These are phyloP conservation scores for Botrytis tulipae DNA, from an alignment of 2,329 filamentous ascomycete genomes.

Conservation along the genomic window DNA sequence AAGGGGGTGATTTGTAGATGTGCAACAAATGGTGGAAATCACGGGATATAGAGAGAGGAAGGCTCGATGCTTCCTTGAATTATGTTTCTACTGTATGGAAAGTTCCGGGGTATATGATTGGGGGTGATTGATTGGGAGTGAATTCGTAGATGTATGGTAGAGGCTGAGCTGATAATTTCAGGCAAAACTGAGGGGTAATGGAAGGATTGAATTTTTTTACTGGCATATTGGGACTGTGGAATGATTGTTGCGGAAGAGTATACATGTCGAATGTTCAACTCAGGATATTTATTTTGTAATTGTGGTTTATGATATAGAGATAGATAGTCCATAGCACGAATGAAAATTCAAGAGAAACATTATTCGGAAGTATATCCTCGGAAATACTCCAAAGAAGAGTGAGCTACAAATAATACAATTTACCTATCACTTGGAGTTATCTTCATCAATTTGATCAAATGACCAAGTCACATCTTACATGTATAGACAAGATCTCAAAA, in stretches of 20 bases:
- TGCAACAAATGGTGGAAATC: neutral
- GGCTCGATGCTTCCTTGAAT: neutral
- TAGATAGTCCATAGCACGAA: neutral
- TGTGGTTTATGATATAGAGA: neutral
- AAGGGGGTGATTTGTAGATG: neutral
- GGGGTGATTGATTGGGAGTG: neutral
- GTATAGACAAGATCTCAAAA: neutral
- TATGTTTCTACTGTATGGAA: neutral
- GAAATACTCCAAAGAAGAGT: neutral
- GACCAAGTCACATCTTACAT: no score
- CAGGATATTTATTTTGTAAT: neutral
- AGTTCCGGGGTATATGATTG: neutral
- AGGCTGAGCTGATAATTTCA: neutral
- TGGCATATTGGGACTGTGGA: neutral
- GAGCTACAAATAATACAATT: neutral
- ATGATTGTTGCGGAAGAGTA: neutral
- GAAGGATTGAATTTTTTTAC: neutral
- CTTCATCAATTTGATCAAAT: neutral
- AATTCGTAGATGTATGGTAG: neutral
- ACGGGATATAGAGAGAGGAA: neutral
- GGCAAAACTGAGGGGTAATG: neutral
- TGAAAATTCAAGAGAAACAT: neutral
- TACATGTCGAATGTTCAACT: neutral
- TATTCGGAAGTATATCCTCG: neutral
- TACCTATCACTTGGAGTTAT: neutral